phyloP scores from a whole-genome alignment of 495 filamentous ascomycete species.

The Massariosphaeria phaeospora region DNA sequence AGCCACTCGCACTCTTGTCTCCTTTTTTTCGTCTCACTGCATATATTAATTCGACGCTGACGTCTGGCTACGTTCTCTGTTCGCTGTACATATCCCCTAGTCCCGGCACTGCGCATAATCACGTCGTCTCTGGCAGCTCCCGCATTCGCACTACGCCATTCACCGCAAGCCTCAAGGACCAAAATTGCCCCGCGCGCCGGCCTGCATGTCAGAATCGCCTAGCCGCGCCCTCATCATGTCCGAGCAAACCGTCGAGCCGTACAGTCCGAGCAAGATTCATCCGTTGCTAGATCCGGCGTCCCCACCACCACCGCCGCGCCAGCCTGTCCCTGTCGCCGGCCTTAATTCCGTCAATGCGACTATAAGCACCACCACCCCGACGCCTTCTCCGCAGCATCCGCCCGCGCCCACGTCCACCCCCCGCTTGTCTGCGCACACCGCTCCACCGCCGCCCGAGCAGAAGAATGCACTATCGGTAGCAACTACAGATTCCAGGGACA shows the following conservation, averaged over 20 bases:
- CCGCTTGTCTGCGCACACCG: not conserved
- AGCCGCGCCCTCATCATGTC: conserved; percentile 22
- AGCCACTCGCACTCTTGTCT: no score
- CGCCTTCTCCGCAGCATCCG: conserved; percentile 1
- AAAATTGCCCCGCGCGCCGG: not conserved
- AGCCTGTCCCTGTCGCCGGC: conserved; percentile 28
- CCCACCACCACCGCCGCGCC: no score
- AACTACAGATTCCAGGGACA: conserved; percentile 19
- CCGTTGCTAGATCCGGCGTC: conserved; percentile 26
- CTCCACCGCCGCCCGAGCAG: not conserved
- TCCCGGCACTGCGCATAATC: not conserved
- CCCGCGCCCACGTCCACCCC: not conserved
- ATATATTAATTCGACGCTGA: conserved; percentile 9
- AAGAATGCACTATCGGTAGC: conserved; percentile 16
- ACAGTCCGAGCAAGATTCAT: conserved; percentile 25
- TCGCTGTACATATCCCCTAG: conserved; percentile 3
- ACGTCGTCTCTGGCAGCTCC: not conserved
- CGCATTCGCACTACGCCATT: not conserved
- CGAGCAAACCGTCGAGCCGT: conserved; percentile 1
- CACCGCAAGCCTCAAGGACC: not conserved
- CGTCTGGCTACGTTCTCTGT: conserved; percentile 29
- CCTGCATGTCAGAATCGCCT: conserved; percentile 1
- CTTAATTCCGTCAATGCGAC: conserved; percentile 19
- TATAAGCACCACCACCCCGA: not conserved
- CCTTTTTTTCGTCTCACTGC: not conserved